phyloP scores from a whole-genome alignment of 73 alveolate genomes.

The Breviolum minutum region DNA sequence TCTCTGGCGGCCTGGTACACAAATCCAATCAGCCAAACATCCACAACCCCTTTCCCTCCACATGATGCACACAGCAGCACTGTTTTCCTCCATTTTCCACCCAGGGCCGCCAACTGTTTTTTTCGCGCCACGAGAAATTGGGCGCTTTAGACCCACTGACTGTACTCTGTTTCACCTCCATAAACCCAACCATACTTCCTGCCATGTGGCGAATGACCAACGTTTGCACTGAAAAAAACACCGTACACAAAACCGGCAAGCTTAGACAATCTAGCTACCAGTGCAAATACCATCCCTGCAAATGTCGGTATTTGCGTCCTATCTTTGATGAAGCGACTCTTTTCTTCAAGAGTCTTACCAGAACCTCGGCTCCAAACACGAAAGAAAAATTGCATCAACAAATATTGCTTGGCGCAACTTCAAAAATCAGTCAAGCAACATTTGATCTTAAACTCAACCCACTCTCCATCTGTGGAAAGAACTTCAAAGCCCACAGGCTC shows the following conservation, averaged over 20 bases:
- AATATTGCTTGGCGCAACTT: background rate
- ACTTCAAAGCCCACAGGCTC: conserved; percentile 58
- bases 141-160: conserved; percentile 21
- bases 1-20: conserved; percentile 42
- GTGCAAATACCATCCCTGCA: background rate
- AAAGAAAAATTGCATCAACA: background rate
- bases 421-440: background rate
- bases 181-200: conserved; percentile 91
- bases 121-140: background rate
- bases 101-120: background rate
- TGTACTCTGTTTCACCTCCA: conserved; percentile 62
- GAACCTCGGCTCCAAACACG: background rate
- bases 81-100: too few relatives aligned
- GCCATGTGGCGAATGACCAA: background rate
- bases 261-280: background rate
- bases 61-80: background rate
- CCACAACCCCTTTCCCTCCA: background rate
- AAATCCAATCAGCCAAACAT: background rate
- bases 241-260: too few relatives aligned
- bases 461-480: conserved; percentile 36
- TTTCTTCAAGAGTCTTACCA: conserved; percentile 50
- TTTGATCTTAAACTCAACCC: conserved; percentile 39
- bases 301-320: background rate
- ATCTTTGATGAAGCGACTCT: conserved; percentile 79
- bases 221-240: background rate